phyloP scores from a whole-genome alignment of 1,284 basidiomycete genomes.

The Moniliophthora roreri region DNA sequence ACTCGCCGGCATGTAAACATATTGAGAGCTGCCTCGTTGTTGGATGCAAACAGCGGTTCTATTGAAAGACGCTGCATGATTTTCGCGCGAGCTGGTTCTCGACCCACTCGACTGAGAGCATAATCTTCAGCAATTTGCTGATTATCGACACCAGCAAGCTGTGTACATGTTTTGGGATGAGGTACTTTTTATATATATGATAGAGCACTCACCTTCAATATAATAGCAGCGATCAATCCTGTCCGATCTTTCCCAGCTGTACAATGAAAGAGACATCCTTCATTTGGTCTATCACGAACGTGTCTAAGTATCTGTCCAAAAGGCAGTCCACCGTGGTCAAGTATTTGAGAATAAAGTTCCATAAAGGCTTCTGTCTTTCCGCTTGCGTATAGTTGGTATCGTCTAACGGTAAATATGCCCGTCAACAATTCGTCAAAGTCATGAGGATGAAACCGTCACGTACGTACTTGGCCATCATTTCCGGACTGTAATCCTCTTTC shows the following conservation, averaged over 20 bases:
- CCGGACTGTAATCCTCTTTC: slow-evolving; percentile 75
- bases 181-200: background rate
- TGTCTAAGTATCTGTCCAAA: slow-evolving; percentile 68
- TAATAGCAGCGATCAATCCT: slow-evolving; percentile 70
- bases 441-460: slow-evolving; percentile 23
- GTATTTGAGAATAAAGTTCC: slow-evolving; percentile 76
- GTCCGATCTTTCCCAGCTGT: slow-evolving; percentile 84
- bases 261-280: slow-evolving; percentile 70
- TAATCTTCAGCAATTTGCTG: slow-evolving; percentile 70
- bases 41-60: slow-evolving; percentile 69
- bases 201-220: slow-evolving; percentile 55
- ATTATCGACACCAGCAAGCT: slow-evolving; percentile 72
- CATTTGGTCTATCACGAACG: slow-evolving; percentile 64
- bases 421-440: background rate
- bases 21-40: slow-evolving; percentile 70
- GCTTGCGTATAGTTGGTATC: slow-evolving; percentile 74
- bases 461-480: slow-evolving; percentile 78
- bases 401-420: slow-evolving; percentile 35
- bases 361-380: slow-evolving; percentile 83
- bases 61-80: slow-evolving; percentile 65
- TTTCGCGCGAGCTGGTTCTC: slow-evolving; percentile 70
- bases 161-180: slow-evolving; percentile 6
- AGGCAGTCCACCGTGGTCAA: slow-evolving; percentile 66
- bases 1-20: slow-evolving; percentile 75
- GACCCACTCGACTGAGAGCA: slow-evolving; percentile 69